phyloP scores from a whole-genome alignment of 768 basidiomycete species.

The Boletellus ananas region DNA sequence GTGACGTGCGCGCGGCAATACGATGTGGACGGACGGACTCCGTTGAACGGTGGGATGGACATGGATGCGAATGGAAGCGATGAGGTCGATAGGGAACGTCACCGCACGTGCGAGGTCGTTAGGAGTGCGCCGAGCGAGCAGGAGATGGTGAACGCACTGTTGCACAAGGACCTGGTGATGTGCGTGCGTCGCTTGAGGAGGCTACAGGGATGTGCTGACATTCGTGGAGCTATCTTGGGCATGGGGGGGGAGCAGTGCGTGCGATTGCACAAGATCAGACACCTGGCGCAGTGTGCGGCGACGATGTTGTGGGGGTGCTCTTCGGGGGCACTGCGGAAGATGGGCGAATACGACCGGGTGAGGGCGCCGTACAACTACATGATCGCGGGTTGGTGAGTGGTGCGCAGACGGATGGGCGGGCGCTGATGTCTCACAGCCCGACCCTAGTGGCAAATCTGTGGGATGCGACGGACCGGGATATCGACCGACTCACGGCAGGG shows the following conservation, averaged over 20 bases:
- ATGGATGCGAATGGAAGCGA: too few relatives aligned
- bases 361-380: conserved; percentile 96
- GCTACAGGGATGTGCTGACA: conserved; percentile 3
- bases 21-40: too few relatives aligned
- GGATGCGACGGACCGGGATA: conserved; percentile 98
- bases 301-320: conserved; percentile 99
- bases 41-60: too few relatives aligned
- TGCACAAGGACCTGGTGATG: conserved; percentile 83
- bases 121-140: conserved; percentile 79
- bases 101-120: too few relatives aligned
- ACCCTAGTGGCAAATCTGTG: conserved; percentile 92
- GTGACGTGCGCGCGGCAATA: too few relatives aligned
- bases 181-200: conserved; percentile 42
- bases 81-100: too few relatives aligned
- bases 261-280: conserved; percentile 79
- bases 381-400: conserved; percentile 90
- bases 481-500: conserved; percentile 86
- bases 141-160: conserved; percentile 72
- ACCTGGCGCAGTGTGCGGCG: conserved; percentile 81
- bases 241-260: conserved; percentile 95
- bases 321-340: conserved; percentile 80
- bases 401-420: not conserved
- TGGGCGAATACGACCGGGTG: conserved; percentile 90
- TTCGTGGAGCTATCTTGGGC: conserved; percentile 82
- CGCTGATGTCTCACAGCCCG: conserved; percentile 50